Evolutionary conservation across 768 basidiomycete genomes (phyloP).

Genomic region (Hygrocybe coccinea): DNA sequence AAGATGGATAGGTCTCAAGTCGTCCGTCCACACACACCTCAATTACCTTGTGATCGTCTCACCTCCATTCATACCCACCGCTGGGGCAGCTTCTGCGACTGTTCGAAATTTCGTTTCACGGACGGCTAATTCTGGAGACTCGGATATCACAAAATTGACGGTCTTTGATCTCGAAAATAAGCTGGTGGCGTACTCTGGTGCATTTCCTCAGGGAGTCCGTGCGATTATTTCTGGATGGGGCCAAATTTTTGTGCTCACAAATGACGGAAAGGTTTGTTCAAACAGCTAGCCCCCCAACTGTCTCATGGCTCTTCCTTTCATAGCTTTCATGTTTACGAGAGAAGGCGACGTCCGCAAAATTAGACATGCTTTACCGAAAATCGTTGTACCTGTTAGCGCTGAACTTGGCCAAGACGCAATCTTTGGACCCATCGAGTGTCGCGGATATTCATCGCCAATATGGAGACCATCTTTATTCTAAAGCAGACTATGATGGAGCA

Average conservation of each 20-base stretch:
- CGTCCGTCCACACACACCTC: constrained; percentile 66
- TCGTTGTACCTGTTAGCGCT: constrained; percentile 77
- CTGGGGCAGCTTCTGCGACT: constrained; percentile 63
- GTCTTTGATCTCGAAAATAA: constrained; percentile 92
- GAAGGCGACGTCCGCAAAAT: constrained; percentile 76
- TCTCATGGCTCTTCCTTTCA: background rate
- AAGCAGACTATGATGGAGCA: constrained; percentile 88
- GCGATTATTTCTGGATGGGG: constrained; percentile 82
- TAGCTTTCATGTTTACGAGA: constrained; percentile 68
- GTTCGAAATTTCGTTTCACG: constrained; percentile 68
- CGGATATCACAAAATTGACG: constrained; percentile 73
- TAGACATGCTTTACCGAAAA: constrained; percentile 79
- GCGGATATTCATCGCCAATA: constrained; percentile 89
- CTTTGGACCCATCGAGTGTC: constrained; percentile 64
- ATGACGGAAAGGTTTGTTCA: constrained; percentile 64
- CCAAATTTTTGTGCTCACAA: constrained; percentile 70
- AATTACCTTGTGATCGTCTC: constrained; percentile 90
- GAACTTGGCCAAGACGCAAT: constrained; percentile 74
- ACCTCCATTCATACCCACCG: constrained; percentile 69
- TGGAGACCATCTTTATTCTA: constrained; percentile 86
- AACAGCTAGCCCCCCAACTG: background rate
- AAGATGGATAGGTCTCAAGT: constrained; percentile 56
- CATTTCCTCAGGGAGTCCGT: constrained; percentile 78
- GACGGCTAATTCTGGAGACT: constrained; percentile 37
- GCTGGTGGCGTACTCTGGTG: constrained; percentile 76